Evolutionary conservation across 2,329 filamentous ascomycete species (phyloP), one percentile per base, ranked within the genome.

Genomic region (Alternaria conjuncta): DNA sequence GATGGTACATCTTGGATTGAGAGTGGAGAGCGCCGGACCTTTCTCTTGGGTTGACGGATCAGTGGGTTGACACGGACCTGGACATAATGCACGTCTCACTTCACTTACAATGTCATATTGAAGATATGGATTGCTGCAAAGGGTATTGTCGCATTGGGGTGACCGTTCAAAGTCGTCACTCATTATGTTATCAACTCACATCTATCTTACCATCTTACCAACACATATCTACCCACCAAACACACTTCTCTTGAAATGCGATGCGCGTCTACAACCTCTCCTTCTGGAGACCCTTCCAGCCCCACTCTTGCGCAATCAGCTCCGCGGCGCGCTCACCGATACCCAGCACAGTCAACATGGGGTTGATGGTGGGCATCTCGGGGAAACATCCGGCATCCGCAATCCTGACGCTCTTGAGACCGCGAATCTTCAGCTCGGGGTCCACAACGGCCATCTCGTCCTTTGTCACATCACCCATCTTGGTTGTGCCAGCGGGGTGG

Each of bases 381-480:
- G 93, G 94, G 84, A 97, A 97, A 55, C 97, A 88, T 73, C 93
- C 92, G 0, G 93, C 93, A 79, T 97, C 93, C 1, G 92, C 92
- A 70, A 97, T 93, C 61, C 93, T 87, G 61, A 96, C 81, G 28
- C 88, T 88, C 83, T 89, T 88, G 67, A 96, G 81, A 0, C 92
- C 93, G 26, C 88, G 85, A 28, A 97, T 84, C 82, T 87, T 90
- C 66, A 97, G 81, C 75, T 90, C 84, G 25, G 86, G 85, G 75
- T 96, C 91, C n/a, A 96, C 93, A 20, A 97, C 94, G 6, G 92
- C 93, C 78, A 90, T 82, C 54, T 87, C 82, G 77, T 96, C 92
- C 57, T 83, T 86, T 60, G 79, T 79, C 6, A 91, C 81, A 74
- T 94, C 89, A 32, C 93, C 93, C 93, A 97, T 97, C 85, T 94